These are phyloP conservation scores for Sporothrix sp. DNA, from an alignment of 2,329 filamentous ascomycete genomes.

Conservation along the genomic window DNA sequence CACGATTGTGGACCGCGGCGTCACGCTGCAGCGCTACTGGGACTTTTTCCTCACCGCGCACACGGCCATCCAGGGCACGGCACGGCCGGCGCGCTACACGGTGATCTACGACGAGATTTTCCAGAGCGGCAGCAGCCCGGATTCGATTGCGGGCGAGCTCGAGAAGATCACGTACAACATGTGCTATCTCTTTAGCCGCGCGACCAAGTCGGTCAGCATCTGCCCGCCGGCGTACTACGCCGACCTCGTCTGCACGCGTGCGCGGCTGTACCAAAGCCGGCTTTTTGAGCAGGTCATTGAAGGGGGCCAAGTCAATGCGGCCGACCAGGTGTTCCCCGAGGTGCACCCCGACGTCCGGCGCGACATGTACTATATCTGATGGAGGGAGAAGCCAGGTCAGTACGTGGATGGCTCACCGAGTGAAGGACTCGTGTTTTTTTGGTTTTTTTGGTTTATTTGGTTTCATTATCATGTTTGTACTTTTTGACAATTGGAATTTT, in stretches of 20 bases:
- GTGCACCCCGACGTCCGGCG: slow-evolving; percentile 36
- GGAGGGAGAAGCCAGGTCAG: no score
- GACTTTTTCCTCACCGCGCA: slow-evolving; percentile 85
- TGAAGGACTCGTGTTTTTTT: neutral
- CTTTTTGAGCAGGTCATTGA: slow-evolving; percentile 39
- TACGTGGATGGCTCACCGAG: no score
- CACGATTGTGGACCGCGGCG: slow-evolving; percentile 75
- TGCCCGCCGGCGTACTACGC: slow-evolving; percentile 88
- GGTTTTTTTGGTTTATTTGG: neutral
- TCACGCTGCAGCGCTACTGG: slow-evolving; percentile 66
- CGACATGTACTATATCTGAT: slow-evolving; percentile 48
- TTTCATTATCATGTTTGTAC: neutral
- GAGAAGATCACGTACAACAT: slow-evolving; percentile 67
- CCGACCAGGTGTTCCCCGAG: slow-evolving; percentile 34
- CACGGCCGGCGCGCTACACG: slow-evolving; percentile 76
- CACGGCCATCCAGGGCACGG: slow-evolving; percentile 52
- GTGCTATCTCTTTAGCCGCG: slow-evolving; percentile 75
- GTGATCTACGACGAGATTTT: slow-evolving; percentile 64
- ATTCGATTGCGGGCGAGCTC: slow-evolving; percentile 52
- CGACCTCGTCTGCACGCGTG: slow-evolving; percentile 71
- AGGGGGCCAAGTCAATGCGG: slow-evolving; percentile 27
- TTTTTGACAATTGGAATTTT: neutral
- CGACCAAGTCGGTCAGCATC: slow-evolving; percentile 80
- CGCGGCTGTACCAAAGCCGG: slow-evolving; percentile 59
- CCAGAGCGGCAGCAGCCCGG: slow-evolving; percentile 24